Base-by-base conservation (phyloP, 805 yeast species). In the Middelhovenomyces tepae region DNA sequence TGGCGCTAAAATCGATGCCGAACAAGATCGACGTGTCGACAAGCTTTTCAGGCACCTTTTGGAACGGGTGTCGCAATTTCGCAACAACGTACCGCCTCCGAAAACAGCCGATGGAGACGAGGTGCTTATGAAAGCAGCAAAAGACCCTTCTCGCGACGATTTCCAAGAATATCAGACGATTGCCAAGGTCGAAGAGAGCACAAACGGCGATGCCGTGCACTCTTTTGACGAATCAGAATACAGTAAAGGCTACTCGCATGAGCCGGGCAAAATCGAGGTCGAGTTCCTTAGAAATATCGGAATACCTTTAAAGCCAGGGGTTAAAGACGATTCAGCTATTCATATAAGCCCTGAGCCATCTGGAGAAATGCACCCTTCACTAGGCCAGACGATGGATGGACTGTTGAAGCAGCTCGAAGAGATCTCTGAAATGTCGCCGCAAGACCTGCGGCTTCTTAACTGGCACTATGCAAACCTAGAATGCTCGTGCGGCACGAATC, bases 401-500 rank as follows among this genome's bases (percentile, higher is more conserved):
- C 45, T 56, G 19, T 45, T 59, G 3, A 46, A 47, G 9, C 53
- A 59, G 33, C 45, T 58, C 4, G 38, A 40, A 5, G 45, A 45
- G 5, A 35, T 62, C 7, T 48, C 58, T 3, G 52, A 57, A 5
- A 40, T 62, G n/a, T 46, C 48, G 5, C 54, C 50, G 4, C 45
- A 54, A 26, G 67, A 62, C 27, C 26, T 53, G 14, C 48, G 56
- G 5, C 45, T 62, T 2, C 40, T 62, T 24, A 55, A 54, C 27
- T 62, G 67, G 67, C 59, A 62, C 32, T 50, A 49, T 28, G 63
- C 66, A 8, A 60, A 62, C 36, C 46, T 60, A 21, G 67, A 62
- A 46, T 57, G 56, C 42, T 43, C 49, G 15, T 46, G 52, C 22
- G 65, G 64, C 9, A 52, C 59, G 13, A 35, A 45, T 9, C 39